phyloP scores from a whole-genome alignment of 257 asterid species.

The Gentiana straminea region DNA sequence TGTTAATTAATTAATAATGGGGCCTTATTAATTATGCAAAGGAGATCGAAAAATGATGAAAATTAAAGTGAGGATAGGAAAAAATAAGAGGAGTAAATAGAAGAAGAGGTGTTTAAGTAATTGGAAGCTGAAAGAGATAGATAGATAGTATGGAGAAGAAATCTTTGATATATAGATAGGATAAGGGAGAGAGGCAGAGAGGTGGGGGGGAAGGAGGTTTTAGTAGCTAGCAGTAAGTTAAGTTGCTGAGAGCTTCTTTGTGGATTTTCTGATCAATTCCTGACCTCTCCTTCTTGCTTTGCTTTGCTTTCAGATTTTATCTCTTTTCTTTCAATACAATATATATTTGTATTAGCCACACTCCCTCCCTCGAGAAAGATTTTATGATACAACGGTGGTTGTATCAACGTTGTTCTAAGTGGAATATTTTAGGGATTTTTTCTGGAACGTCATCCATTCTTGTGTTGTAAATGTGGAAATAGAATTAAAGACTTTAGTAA shows the following conservation, averaged over 20 bases:
- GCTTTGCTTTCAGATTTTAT: neutral
- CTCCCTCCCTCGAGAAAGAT: too few relatives aligned
- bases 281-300: slow-evolving; percentile 56
- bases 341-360: too few relatives aligned
- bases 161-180: slow-evolving; percentile 10
- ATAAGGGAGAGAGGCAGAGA: slow-evolving; percentile 17
- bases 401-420: too few relatives aligned
- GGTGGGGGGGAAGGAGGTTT: slow-evolving; percentile 36
- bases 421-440: too few relatives aligned
- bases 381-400: too few relatives aligned
- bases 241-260: neutral
- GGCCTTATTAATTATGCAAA: neutral
- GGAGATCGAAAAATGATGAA: neutral
- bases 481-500: too few relatives aligned
- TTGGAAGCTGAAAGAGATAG: slow-evolving; percentile 2
- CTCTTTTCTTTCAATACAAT: too few relatives aligned
- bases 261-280: slow-evolving; percentile 44
- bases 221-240: neutral
- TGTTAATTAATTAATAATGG: neutral
- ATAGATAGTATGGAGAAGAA: slow-evolving; percentile 18
- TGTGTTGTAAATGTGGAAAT: too few relatives aligned
- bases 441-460: too few relatives aligned
- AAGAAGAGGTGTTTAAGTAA: too few relatives aligned
- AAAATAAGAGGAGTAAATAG: neutral
- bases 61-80: slow-evolving; percentile 1